A percentile compares a stretch with the other conserved stretches of the same genome.
Conservation (phyloP, 352 stramenopile species). For the Pseudoperonospora humuli region DNA sequence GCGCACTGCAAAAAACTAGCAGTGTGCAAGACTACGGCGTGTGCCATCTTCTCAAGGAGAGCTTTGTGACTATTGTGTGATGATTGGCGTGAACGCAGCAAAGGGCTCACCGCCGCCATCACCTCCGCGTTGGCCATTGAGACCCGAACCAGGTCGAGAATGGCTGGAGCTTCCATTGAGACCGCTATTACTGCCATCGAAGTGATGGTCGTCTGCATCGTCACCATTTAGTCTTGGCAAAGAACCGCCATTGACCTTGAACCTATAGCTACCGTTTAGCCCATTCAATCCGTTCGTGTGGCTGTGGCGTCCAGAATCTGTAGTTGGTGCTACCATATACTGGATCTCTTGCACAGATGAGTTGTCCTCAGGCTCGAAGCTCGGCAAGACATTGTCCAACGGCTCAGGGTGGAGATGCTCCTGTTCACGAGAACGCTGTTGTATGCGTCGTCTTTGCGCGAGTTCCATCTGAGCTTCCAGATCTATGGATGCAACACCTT, state of each 20-base stretch:
- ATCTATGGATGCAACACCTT: constrained; percentile 59
- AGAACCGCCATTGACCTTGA: constrained; percentile 21
- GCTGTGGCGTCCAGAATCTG: constrained; percentile 9
- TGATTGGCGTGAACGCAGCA: constrained; percentile 80
- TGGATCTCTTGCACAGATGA: constrained; percentile 9
- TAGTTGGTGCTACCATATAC: constrained; percentile 18
- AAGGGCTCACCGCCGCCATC: constrained; percentile 51
- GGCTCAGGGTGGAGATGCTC: constrained; percentile 5
- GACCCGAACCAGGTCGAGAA: constrained; percentile 1
- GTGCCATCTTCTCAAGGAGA: not conserved
- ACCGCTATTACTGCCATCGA: constrained; percentile 8
- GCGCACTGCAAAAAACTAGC: constrained; percentile 11
- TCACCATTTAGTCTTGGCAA: constrained; percentile 19
- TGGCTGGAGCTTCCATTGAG: constrained; percentile 16
- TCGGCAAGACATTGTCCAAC: not conserved
- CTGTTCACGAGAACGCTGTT: constrained; percentile 22
- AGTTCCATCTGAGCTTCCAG: constrained; percentile 73
- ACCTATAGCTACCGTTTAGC: constrained; percentile 16
- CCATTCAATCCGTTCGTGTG: constrained; percentile 20
- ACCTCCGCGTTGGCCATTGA: constrained; percentile 23
- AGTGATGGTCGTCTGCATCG: constrained; percentile 16
- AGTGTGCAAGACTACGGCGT: constrained; percentile 1
- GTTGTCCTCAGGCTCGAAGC: constrained; percentile 4
- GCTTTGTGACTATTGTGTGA: constrained; percentile 52
- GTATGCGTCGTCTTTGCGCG: constrained; percentile 46